Percentiles rank a stretch among this genome's conserved stretches.
phyloP scores from a whole-genome alignment of 441 rosid species.

The Adansonia rubrostipa region DNA sequence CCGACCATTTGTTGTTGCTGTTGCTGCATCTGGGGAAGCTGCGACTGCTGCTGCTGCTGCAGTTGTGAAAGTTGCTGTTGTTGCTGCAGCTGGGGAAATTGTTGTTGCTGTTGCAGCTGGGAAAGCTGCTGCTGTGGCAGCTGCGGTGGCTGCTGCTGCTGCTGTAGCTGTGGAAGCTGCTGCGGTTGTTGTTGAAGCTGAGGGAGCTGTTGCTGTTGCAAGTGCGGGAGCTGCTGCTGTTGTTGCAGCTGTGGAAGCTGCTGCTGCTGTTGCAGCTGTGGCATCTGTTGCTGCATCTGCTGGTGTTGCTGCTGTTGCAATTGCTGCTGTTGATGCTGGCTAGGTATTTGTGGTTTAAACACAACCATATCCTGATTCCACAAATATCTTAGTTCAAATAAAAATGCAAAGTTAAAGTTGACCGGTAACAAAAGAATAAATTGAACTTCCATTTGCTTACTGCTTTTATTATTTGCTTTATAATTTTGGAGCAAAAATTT shows the following conservation, averaged over 20 bases:
- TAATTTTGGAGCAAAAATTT: not conserved
- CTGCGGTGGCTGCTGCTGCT: constrained; percentile 31
- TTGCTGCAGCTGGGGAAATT: constrained; percentile 36
- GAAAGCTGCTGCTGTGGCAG: constrained; percentile 30
- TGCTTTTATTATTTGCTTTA: not conserved
- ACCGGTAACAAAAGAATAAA: not conserved
- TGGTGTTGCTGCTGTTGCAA: constrained; percentile 40
- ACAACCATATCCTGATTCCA: constrained; percentile 87
- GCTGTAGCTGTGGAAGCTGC: constrained; percentile 37
- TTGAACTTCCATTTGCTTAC: not conserved
- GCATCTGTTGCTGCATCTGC: constrained; percentile 39
- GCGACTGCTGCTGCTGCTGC: constrained; percentile 35
- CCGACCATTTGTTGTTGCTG: constrained; percentile 81
- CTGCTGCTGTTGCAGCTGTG: constrained; percentile 41
- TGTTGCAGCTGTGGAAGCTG: constrained; percentile 41
- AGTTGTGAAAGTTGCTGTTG: constrained; percentile 35
- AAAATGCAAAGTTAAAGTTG: constrained; percentile 16
- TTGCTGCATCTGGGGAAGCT: constrained; percentile 31
- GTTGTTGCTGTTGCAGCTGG: constrained; percentile 39
- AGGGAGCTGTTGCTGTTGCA: constrained; percentile 34
- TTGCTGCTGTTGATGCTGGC: constrained; percentile 49
- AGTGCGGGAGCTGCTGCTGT: constrained; percentile 37
- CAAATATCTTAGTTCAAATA: constrained; percentile 15
- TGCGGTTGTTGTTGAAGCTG: constrained; percentile 35
- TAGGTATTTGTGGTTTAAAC: constrained; percentile 81